A percentile compares a stretch with the other conserved stretches of the same genome.
Evolutionary conservation across 345 rosid genomes (phyloP).

Genomic region (thale cress (Arabidopsis thaliana)): TAIR10.1 NC_003070.9:798001-798500

Average conservation of each 20-base stretch:
- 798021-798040: slow-evolving; percentile 45
- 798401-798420: slow-evolving; percentile 28
- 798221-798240: slow-evolving; percentile 50
- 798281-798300: background rate
- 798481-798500: background rate
- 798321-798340: slow-evolving; percentile 15
- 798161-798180: slow-evolving; percentile 32
- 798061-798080: slow-evolving; percentile 47
- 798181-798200: slow-evolving; percentile 43
- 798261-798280: slow-evolving; percentile 9
- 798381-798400: slow-evolving; percentile 8
- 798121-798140: slow-evolving; percentile 50
- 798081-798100: slow-evolving; percentile 39
- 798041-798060: slow-evolving; percentile 50
- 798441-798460: slow-evolving; percentile 42
- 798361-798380: background rate
- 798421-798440: slow-evolving; percentile 41
- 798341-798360: background rate
- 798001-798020: slow-evolving; percentile 53
- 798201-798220: slow-evolving; percentile 48
- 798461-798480: slow-evolving; percentile 28
- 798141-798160: slow-evolving; percentile 40
- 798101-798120: slow-evolving; percentile 45
- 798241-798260: slow-evolving; percentile 35
- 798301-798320: slow-evolving; percentile 24